phyloP scores from a whole-genome alignment of 2,329 filamentous ascomycete genomes.

The Aspergillus sp. region DNA sequence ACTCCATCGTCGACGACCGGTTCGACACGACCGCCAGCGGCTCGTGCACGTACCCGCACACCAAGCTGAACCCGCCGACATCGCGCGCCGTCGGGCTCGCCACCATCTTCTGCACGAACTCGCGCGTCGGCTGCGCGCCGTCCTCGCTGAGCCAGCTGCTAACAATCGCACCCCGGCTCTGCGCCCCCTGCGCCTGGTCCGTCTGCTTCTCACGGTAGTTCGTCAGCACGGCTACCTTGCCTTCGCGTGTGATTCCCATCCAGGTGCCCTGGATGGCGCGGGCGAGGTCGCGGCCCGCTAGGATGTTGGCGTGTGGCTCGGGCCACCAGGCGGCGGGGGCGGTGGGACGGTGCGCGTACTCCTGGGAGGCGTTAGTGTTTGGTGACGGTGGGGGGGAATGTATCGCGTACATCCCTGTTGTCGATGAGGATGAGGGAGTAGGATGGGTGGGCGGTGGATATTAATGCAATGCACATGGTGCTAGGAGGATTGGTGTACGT shows the following conservation, averaged over 20 bases:
- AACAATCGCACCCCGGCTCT: slow-evolving; percentile 58
- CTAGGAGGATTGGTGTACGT: neutral
- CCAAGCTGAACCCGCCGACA: slow-evolving; percentile 62
- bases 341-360: slow-evolving; percentile 62
- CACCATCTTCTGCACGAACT: slow-evolving; percentile 55
- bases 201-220: slow-evolving; percentile 60
- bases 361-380: slow-evolving; percentile 38
- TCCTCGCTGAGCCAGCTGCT: slow-evolving; percentile 56
- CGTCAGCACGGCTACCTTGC: slow-evolving; percentile 61
- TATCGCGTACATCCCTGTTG: slow-evolving; percentile 64
- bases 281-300: slow-evolving; percentile 62
- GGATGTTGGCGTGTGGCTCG: slow-evolving; percentile 51
- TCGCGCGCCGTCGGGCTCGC: slow-evolving; percentile 53
- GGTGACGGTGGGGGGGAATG: neutral
- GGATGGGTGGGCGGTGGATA: slow-evolving; percentile 71
- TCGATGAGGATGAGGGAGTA: slow-evolving; percentile 74
- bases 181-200: slow-evolving; percentile 44
- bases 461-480: slow-evolving; percentile 68
- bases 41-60: slow-evolving; percentile 56
- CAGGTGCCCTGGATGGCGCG: slow-evolving; percentile 61
- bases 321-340: slow-evolving; percentile 60
- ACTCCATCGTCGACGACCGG: slow-evolving; percentile 52
- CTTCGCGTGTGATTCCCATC: slow-evolving; percentile 61
- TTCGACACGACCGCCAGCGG: slow-evolving; percentile 62
- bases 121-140: slow-evolving; percentile 38